Base-by-base conservation (phyloP, 768 basidiomycete genomes). In the Tricholoma sp. region DNA sequence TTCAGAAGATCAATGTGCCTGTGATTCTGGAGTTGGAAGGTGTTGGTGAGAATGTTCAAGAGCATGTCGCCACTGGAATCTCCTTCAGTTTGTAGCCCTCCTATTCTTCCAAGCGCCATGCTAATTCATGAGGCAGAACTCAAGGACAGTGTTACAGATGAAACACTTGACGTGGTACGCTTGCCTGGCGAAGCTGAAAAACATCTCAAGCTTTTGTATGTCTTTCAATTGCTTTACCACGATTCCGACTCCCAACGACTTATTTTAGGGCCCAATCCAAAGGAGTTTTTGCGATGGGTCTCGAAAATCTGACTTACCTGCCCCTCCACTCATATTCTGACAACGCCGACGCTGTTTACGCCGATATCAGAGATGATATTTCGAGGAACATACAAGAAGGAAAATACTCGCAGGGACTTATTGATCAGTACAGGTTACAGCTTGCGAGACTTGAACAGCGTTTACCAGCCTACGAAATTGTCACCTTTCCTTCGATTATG, bases 1-100 rank as follows among this genome's bases (percentile, higher is more conserved):
- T 85, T 31, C 60, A 69, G 28, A 67, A 58, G 6, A 61, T 78
- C 15, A 75, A 74, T 2, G 71, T 86, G 37, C 31, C 34, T 13
- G 52, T 54, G 42, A 65, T 69, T 52, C 52, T 80, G 24, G 75
- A 80, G 45, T 67, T 82, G 6, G 68, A 70, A 17, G 61, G 57
- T 33, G 50, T 62, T 15, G 80, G 79, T 20, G 72, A 73, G 65
- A 79, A 76, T 62, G 60, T 77, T 50, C 79, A 79, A 62, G 77
- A 81, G 55, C 77, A 61, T 39, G 52, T 66, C 33, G 62, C 65
- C 9, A 61, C 54, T 28, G 65, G 65, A 6, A 60, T 73, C 28
- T 67, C 64, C 7, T 62, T 63, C 2, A 68, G 60, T 17, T 72
- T 15, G 56, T 70, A 32, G 56, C 54, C 15, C 64, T 61, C 51